Evolutionary conservation across 495 filamentous ascomycete species (phyloP), one percentile per base, ranked within the genome.

Genomic region (Penicillium chermesinum): DNA sequence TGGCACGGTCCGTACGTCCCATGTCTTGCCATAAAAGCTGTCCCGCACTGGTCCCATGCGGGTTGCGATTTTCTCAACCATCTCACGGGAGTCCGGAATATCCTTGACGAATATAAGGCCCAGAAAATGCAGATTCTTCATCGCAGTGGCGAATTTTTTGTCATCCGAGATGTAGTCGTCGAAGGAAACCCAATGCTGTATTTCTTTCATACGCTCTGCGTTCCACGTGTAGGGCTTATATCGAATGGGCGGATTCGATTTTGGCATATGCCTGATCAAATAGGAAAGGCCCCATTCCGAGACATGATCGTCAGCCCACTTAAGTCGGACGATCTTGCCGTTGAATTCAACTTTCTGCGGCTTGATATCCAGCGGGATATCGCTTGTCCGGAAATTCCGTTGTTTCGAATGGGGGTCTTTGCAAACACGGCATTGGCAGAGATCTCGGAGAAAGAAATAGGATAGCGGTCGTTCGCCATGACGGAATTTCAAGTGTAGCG

Each of bases 1-100:
- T 2, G 85, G 81, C 25, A 89, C 82, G 7, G 76, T 83, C 44
- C 76, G 80, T 19, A 97, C 91, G 66, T 96, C 88, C 86, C 88
- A 96, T 1, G 89, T 95, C 36, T 67, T 64, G 25, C 91, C 91
- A 67, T 96, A 96, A 61, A 97, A 93, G 13, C 89, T 87, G 52
- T 87, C 80, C 44, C 87, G 82, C 9, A 95, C 56, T 0, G 76
- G 74, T 0, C 90, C 90, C 46, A 96, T 87, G 22, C 82, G 75
- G 7, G 69, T 70, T 2, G 81, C 86, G 37, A 97, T 80, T 33
- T 70, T 66, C 47, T 79, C 75, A 7, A 95, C 84, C 36, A 82
- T 72, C 17, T 68, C 65, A 19, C 76, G 67, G 20, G 84, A 82
- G 7, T 79, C 61, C 0, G 89, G 89, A 18, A 93, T 83, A 35